These are phyloP conservation scores for Keithomyces neogunnii DNA, from an alignment of 2,329 filamentous ascomycete species.

Conservation along the genomic window DNA sequence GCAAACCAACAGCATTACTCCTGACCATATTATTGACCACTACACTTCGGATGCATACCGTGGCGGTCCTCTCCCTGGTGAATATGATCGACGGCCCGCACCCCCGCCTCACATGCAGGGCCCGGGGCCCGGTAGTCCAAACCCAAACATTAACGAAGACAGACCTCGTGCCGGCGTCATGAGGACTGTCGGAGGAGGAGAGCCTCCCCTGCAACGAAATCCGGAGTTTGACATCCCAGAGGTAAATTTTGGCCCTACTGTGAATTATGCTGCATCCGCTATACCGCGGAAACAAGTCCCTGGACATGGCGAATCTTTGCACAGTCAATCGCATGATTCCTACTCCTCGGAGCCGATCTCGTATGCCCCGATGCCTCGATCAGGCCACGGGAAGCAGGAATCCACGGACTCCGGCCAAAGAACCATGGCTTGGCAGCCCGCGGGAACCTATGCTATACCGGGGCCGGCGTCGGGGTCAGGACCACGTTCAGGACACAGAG, in stretches of 20 bases:
- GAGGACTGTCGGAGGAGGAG: constrained; percentile 61
- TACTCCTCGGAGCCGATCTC: constrained; percentile 21
- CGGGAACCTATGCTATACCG: constrained; percentile 41
- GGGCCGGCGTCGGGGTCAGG: constrained; percentile 25
- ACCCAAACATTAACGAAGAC: constrained; percentile 41
- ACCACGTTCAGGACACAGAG: constrained; percentile 22
- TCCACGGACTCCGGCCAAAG: constrained; percentile 49
- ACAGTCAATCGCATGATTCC: constrained; percentile 16
- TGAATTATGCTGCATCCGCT: constrained; percentile 48
- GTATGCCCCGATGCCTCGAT: constrained; percentile 13
- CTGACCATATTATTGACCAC: constrained; percentile 31
- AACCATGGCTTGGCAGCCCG: constrained; percentile 74
- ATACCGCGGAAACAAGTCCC: constrained; percentile 22
- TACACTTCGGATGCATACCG: constrained; percentile 21
- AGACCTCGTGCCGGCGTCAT: constrained; percentile 70
- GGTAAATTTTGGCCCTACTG: constrained; percentile 80
- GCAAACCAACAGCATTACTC: constrained; percentile 20
- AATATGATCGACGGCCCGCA: constrained; percentile 7
- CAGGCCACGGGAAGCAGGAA: constrained; percentile 35
- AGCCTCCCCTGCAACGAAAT: constrained; percentile 16
- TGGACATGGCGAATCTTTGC: constrained; percentile 7
- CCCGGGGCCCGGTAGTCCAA: constrained; percentile 43
- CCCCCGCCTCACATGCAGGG: constrained; percentile 15
- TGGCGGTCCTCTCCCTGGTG: constrained; percentile 9
- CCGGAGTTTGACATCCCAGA: constrained; percentile 53